phyloP scores from a whole-genome alignment of 768 basidiomycete genomes.

The Scleroderma bovista region DNA sequence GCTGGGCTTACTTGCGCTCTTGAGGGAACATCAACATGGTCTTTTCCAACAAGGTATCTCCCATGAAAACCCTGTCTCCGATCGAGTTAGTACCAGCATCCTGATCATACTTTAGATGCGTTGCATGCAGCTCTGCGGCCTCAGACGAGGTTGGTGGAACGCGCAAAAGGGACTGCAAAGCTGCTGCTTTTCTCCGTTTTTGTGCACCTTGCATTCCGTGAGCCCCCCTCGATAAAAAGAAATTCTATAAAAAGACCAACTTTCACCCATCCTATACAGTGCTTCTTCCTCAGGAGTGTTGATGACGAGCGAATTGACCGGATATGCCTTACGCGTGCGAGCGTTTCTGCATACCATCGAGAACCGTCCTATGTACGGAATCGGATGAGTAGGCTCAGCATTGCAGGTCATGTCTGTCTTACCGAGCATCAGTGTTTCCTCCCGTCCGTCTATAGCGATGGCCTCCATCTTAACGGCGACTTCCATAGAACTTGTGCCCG shows the following conservation, averaged over 20 bases:
- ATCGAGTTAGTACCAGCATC: slow-evolving; percentile 23
- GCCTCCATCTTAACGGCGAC: slow-evolving; percentile 84
- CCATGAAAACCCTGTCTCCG: slow-evolving; percentile 64
- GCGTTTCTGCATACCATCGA: slow-evolving; percentile 84
- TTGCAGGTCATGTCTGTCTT: slow-evolving; percentile 24
- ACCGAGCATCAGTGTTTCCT: slow-evolving; percentile 62
- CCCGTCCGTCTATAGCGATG: slow-evolving; percentile 38
- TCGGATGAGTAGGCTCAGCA: neutral
- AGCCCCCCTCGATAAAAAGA: no score
- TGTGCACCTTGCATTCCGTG: slow-evolving; percentile 46
- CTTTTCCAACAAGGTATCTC: slow-evolving; percentile 63
- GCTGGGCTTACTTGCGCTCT: slow-evolving; percentile 75
- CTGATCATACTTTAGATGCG: slow-evolving; percentile 57
- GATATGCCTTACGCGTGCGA: slow-evolving; percentile 52
- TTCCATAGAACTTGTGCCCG: slow-evolving; percentile 75
- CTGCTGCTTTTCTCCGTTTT: slow-evolving; percentile 45
- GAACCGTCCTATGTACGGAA: slow-evolving; percentile 68
- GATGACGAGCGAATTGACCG: slow-evolving; percentile 59
- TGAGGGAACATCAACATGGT: slow-evolving; percentile 81
- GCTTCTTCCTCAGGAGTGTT: slow-evolving; percentile 57
- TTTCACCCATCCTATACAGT: slow-evolving; percentile 62
- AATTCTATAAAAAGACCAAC: slow-evolving; percentile 34
- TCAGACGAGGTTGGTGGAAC: slow-evolving; percentile 72
- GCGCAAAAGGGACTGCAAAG: slow-evolving; percentile 56
- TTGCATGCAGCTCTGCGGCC: slow-evolving; percentile 60